Percentiles rank a stretch among this genome's conserved stretches.
These are phyloP conservation scores for Madurella mycetomatis DNA, from an alignment of 2,329 filamentous ascomycete genomes.

Conservation along the genomic window DNA sequence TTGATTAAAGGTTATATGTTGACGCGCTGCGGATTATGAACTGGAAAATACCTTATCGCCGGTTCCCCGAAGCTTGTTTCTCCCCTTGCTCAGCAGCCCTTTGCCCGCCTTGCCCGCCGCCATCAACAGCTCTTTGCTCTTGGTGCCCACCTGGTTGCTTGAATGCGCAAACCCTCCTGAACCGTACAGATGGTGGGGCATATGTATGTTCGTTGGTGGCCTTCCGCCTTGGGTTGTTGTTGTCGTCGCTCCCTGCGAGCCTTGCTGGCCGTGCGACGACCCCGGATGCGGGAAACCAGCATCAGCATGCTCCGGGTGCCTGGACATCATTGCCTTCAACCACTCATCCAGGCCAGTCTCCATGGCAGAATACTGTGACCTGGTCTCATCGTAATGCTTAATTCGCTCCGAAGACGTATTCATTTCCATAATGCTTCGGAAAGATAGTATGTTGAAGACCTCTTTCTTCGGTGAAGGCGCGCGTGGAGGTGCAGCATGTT, in stretches of 20 bases:
- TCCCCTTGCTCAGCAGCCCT: slow-evolving; percentile 85
- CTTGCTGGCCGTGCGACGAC: slow-evolving; percentile 9
- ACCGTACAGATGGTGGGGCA: slow-evolving; percentile 36
- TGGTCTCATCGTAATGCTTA: slow-evolving; percentile 66
- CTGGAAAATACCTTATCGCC: slow-evolving; percentile 86
- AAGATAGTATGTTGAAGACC: slow-evolving; percentile 47
- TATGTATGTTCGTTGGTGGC: slow-evolving; percentile 31
- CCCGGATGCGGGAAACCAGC: slow-evolving; percentile 30
- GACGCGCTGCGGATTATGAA: slow-evolving; percentile 26
- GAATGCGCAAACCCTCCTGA: slow-evolving; percentile 49
- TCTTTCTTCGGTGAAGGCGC: slow-evolving; percentile 10
- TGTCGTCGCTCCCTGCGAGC: slow-evolving; percentile 23
- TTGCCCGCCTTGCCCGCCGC: slow-evolving; percentile 86
- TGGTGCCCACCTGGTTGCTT: slow-evolving; percentile 65
- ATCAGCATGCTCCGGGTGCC: slow-evolving; percentile 46
- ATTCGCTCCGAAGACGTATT: slow-evolving; percentile 64
- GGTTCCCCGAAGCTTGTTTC: slow-evolving; percentile 69
- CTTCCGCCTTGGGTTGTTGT: slow-evolving; percentile 28
- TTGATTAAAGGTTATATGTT: background rate
- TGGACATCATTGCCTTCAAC: slow-evolving; percentile 43
- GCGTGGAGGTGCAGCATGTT: background rate
- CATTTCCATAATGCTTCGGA: slow-evolving; percentile 74
- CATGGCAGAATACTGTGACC: slow-evolving; percentile 64
- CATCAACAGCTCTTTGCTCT: slow-evolving; percentile 85
- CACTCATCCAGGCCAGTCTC: slow-evolving; percentile 69